Conservation (phyloP, 2,329 filamentous ascomycete species). For the Verruconis gallopava region DNA sequence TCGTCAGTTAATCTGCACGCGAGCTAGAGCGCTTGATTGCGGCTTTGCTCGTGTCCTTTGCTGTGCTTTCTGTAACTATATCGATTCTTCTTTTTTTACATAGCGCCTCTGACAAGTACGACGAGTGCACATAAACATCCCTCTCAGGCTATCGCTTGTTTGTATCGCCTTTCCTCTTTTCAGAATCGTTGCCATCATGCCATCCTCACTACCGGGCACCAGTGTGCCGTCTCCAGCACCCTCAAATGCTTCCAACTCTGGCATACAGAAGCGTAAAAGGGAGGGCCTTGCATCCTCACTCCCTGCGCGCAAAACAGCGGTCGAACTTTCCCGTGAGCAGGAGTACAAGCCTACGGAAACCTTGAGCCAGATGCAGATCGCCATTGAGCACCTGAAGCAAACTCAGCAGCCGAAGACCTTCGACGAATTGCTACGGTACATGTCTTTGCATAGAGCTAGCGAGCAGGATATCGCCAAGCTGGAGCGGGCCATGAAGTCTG, state of each 20-base stretch:
- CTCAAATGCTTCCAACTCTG: conserved; percentile 17
- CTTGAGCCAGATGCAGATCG: conserved; percentile 78
- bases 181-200: no score
- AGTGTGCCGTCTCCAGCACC: conserved; percentile 18
- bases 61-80: no score
- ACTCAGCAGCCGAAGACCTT: conserved; percentile 57
- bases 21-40: no score
- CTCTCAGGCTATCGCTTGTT: no score
- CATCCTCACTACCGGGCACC: background rate
- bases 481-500: conserved; percentile 53
- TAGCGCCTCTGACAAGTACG: no score
- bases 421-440: conserved; percentile 64
- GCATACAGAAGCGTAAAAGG: conserved; percentile 10
- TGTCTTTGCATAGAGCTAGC: conserved; percentile 54
- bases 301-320: conserved; percentile 1
- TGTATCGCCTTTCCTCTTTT: no score
- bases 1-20: no score
- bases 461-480: conserved; percentile 24
- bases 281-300: background rate
- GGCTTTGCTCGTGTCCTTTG: no score
- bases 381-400: conserved; percentile 67
- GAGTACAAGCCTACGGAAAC: conserved; percentile 22
- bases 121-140: no score
- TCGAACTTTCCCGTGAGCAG: background rate
- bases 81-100: no score